These are phyloP conservation scores for Urostyla sp. DNA, from an alignment of 73 alveolate genomes.

Conservation along the genomic window DNA sequence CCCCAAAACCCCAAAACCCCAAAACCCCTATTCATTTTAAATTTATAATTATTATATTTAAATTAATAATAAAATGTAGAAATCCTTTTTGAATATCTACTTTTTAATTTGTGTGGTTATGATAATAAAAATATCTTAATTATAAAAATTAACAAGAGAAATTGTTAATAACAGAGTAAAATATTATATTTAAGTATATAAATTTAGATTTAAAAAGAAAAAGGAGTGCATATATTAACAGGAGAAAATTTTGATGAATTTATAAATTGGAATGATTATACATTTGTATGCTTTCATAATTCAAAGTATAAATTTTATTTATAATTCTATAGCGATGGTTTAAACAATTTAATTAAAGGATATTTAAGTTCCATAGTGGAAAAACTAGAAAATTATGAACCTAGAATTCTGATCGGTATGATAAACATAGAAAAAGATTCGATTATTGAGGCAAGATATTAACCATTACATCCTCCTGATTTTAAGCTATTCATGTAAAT, in stretches of 20 bases:
- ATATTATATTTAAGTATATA: too few species aligned
- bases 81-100: too few species aligned
- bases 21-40: too few species aligned
- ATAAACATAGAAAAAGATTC: slow-evolving; percentile 23
- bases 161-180: too few species aligned
- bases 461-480: slow-evolving; percentile 48
- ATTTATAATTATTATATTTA: too few species aligned
- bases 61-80: too few species aligned
- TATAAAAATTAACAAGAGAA: too few species aligned
- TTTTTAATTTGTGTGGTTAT: too few species aligned
- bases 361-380: slow-evolving; percentile 4
- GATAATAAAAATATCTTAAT: too few species aligned
- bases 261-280: slow-evolving; percentile 43
- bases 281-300: slow-evolving; percentile 41
- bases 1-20: too few species aligned
- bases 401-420: slow-evolving; percentile 17
- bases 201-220: slow-evolving; percentile 16
- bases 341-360: slow-evolving; percentile 4
- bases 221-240: slow-evolving; percentile 7
- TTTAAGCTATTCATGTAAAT: slow-evolving; percentile 33
- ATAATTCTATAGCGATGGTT: neutral
- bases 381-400: neutral
- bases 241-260: slow-evolving; percentile 50
- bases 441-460: slow-evolving; percentile 40
- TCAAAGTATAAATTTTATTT: slow-evolving; percentile 4